Percentiles rank a stretch among this genome's conserved stretches.
Evolutionary conservation across 2,329 filamentous ascomycete genomes (phyloP).

Genomic region (Phyllachora maydis): DNA sequence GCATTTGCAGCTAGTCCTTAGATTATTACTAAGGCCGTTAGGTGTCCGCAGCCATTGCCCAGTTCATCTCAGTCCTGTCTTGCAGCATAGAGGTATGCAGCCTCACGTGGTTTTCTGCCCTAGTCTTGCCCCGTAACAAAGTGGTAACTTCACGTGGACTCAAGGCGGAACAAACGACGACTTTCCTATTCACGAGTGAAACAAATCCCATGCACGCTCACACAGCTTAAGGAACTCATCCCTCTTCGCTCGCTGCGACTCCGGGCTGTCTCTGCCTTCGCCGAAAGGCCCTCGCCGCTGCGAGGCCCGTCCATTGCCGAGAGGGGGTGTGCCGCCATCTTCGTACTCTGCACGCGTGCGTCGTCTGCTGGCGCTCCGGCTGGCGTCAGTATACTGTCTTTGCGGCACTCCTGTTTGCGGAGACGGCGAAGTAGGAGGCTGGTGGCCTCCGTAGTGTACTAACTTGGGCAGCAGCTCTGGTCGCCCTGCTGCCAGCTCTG

Average conservation of each 20-base stretch:
- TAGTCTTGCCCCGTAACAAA: no score
- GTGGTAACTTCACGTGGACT: no score
- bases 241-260: slow-evolving; percentile 68
- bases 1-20: no score
- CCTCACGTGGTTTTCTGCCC: no score
- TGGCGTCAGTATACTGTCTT: slow-evolving; percentile 21
- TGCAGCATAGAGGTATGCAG: no score
- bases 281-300: slow-evolving; percentile 52
- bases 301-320: slow-evolving; percentile 50
- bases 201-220: slow-evolving; percentile 84
- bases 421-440: slow-evolving; percentile 80
- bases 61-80: no score
- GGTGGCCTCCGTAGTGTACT: slow-evolving; percentile 86
- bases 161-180: no score
- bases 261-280: slow-evolving; percentile 63
- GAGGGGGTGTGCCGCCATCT: slow-evolving; percentile 69
- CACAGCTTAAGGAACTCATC: slow-evolving; percentile 81
- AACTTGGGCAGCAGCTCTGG: slow-evolving; percentile 83
- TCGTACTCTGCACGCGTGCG: slow-evolving; percentile 82
- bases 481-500: slow-evolving; percentile 74
- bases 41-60: no score
- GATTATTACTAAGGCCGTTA: no score
- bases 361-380: slow-evolving; percentile 44
- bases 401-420: slow-evolving; percentile 32
- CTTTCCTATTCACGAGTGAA: slow-evolving; percentile 90